Base-by-base conservation (phyloP, 768 basidiomycete species). In the Lepiota subincarnata region DNA sequence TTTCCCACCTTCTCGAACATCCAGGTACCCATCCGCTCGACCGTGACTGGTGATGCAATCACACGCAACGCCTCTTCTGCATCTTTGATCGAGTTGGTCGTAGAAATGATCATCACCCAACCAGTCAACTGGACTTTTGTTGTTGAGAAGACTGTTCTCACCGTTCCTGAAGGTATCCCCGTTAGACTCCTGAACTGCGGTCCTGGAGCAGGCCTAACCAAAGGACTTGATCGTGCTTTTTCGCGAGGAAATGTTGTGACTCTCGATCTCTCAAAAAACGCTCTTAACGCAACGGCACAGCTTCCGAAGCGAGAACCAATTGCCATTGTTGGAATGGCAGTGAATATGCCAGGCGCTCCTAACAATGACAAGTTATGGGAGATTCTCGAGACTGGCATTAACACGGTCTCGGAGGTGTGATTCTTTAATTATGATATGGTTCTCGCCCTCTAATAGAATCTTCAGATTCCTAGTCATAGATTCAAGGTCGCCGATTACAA, bases 261-360 rank as follows among this genome's bases (percentile, higher is more conserved):
- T 22, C 50, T 64, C 41, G 64, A 73, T 50, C 49, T 53, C n/a
- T 75, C 64, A 19, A 60, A 64, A 28, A 48, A 56, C 20, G 52
- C 38, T 16, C 56, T 53, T 14, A 38, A 45, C 2, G 28, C 18
- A 40, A 24, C 11, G 12, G 40, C 26, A 7, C 35, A 19, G 1
- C 43, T 26, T 10, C 31, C 49, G 47, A 61, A 63, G 37, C 60
- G 62, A 26, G 64, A 80, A 42, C 76, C 81, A 2, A 79, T 89
- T 44, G 87, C 87, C 0, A 79, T 89, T 52, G 70, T 88, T 44
- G 88, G 87, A 7, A 87, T 88, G 84, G 82, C 85, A 0, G 73
- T 81, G 38, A 79, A 75, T 45, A 69, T 78, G 69, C 77, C 77
- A n/a, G 81, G 84, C 2, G 84, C 85, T 2, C 58, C 67, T 1